phyloP scores from a whole-genome alignment of 2,329 filamentous ascomycete genomes.

The Chaetomium strumarium region DNA sequence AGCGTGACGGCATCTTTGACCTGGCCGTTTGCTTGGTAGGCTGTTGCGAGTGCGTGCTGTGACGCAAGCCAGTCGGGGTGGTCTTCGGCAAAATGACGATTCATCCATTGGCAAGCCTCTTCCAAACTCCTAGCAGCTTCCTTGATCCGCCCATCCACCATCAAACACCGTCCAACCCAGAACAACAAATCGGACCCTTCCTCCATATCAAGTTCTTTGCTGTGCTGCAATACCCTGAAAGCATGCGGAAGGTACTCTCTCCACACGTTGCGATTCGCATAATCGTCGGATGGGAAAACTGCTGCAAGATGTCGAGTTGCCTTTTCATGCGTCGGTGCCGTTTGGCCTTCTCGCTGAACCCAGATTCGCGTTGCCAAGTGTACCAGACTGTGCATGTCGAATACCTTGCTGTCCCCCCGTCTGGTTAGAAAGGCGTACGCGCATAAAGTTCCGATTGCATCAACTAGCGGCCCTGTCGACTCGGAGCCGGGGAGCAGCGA shows the following conservation, averaged over 20 bases:
- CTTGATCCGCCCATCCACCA: conserved; percentile 19
- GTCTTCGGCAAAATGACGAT: conserved; percentile 5
- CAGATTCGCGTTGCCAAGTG: conserved; percentile 30
- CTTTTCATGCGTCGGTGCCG: conserved; percentile 1
- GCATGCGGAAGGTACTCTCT: conserved; percentile 28
- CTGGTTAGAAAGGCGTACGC: conserved; percentile 30
- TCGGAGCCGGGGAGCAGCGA: conserved; percentile 25
- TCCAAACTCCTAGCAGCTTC: conserved; percentile 12
- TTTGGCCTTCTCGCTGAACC: conserved; percentile 21
- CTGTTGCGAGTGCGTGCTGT: too few relatives aligned
- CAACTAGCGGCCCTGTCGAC: conserved; percentile 18
- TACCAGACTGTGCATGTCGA: conserved; percentile 35
- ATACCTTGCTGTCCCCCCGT: conserved; percentile 23
- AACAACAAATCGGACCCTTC: conserved; percentile 21
- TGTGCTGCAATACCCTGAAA: conserved; percentile 21
- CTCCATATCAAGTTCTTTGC: conserved; percentile 12
- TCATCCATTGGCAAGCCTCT: conserved; percentile 11
- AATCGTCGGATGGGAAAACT: conserved; percentile 12
- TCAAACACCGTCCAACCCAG: conserved; percentile 20
- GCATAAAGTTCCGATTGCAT: conserved; percentile 29
- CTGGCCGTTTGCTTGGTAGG: too few relatives aligned
- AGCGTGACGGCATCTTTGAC: too few relatives aligned
- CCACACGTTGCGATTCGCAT: conserved; percentile 22
- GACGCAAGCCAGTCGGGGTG: too few relatives aligned
- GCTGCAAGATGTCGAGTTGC: conserved; percentile 14